Evolutionary conservation across 495 filamentous ascomycete species (phyloP).

Genomic region (Neurospora africana): DNA sequence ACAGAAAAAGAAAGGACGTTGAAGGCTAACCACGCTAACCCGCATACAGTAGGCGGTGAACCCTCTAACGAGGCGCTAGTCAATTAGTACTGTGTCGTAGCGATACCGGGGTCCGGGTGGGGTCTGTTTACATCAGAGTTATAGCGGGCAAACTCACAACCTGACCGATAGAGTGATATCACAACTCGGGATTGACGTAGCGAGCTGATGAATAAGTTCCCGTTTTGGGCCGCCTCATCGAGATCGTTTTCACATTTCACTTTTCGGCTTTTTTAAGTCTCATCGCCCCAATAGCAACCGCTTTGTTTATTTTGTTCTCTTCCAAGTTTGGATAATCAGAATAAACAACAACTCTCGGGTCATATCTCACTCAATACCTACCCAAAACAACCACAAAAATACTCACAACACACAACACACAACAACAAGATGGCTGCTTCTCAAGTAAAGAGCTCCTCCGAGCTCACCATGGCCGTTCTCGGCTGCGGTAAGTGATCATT

Average conservation of each 20-base stretch:
- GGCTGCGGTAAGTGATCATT: constrained; percentile 51
- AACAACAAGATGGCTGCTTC: constrained; percentile 10
- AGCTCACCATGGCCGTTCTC: constrained; percentile 58
- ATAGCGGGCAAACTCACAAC: background rate
- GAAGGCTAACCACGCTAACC: background rate
- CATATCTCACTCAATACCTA: background rate
- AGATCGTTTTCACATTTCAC: background rate
- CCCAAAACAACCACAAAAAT: background rate
- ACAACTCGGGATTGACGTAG: background rate
- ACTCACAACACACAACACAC: background rate
- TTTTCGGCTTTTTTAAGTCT: background rate
- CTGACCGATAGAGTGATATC: background rate
- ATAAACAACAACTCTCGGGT: background rate
- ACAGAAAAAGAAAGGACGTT: background rate
- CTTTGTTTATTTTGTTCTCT: background rate
- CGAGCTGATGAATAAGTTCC: background rate
- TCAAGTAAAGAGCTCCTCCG: constrained; percentile 24
- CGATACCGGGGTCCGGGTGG: background rate
- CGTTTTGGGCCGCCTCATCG: background rate
- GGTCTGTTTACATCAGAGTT: background rate
- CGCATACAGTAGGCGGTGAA: background rate
- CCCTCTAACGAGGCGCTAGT: background rate
- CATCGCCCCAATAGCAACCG: background rate
- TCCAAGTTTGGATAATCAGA: background rate
- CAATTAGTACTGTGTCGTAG: background rate